Conservation (phyloP, 2,329 filamentous ascomycete genomes). For the Fusarium multiceps region DNA sequence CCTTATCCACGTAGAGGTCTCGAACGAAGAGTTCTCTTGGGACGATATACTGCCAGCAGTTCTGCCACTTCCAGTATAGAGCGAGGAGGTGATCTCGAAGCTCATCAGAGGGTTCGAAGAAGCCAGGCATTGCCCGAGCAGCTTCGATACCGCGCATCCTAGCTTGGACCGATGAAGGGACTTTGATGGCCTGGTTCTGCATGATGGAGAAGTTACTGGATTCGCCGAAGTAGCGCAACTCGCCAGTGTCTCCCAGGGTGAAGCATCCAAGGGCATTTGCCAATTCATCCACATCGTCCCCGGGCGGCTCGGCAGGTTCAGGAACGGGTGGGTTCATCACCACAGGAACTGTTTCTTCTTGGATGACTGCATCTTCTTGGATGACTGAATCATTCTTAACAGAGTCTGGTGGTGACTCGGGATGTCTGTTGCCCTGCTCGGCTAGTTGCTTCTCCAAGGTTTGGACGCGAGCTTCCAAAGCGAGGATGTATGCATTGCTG, state of each 20-base stretch:
- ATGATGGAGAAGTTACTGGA: slow-evolving; percentile 20
- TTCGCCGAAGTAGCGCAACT: slow-evolving; percentile 9
- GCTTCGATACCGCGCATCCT: neutral
- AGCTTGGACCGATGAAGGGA: neutral
- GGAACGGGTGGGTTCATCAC: neutral
- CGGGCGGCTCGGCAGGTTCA: neutral
- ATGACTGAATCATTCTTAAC: neutral
- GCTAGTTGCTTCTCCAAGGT: slow-evolving; percentile 3
- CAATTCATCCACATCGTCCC: slow-evolving; percentile 6
- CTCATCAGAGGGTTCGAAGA: slow-evolving; percentile 2
- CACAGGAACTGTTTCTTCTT: neutral
- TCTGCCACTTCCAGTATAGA: slow-evolving; percentile 11
- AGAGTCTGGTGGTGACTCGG: slow-evolving; percentile 2
- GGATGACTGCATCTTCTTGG: neutral
- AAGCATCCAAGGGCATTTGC: slow-evolving; percentile 4
- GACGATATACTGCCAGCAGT: slow-evolving; percentile 12
- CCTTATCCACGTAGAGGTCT: neutral
- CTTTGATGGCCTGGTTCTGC: slow-evolving; percentile 8
- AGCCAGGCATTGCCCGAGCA: neutral
- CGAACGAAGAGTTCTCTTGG: slow-evolving; percentile 6
- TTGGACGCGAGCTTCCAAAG: slow-evolving; percentile 4
- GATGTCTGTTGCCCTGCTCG: neutral
- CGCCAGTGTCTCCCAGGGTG: slow-evolving; percentile 10
- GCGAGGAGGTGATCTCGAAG: neutral
- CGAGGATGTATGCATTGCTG: slow-evolving; percentile 11